Evolutionary conservation across 176 grass and related monocot species (phyloP).

Genomic region (Eleusine indica): DNA sequence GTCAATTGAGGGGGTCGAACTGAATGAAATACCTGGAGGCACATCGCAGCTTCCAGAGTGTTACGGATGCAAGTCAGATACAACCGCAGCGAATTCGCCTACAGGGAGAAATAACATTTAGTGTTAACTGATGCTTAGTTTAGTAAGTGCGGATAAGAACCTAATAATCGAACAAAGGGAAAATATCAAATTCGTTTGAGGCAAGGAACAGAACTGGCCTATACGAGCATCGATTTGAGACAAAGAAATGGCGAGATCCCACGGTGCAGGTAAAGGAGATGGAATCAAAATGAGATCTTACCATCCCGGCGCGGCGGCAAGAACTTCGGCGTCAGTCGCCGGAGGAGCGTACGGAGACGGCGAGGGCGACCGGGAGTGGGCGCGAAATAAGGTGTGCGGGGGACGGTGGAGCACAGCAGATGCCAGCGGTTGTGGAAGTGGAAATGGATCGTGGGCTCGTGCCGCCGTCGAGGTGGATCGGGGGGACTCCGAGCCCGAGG

Average conservation of each 20-base stretch:
- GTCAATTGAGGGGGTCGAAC: not conserved
- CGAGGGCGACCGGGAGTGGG: not conserved
- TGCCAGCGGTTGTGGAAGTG: not conserved
- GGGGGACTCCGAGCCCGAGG: not conserved
- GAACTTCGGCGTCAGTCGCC: not conserved
- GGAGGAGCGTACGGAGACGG: not conserved
- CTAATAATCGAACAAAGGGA: not conserved
- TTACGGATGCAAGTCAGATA: conserved; percentile 95
- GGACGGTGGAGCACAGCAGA: not conserved
- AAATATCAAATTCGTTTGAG: no score
- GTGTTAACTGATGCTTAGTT: not conserved
- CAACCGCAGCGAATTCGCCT: conserved; percentile 79
- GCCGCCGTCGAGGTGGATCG: not conserved
- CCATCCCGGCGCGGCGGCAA: conserved; percentile 1
- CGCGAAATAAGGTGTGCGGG: not conserved
- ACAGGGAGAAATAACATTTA: not conserved
- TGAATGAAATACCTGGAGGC: conserved; percentile 69
- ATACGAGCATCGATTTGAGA: not conserved
- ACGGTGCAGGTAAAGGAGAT: not conserved
- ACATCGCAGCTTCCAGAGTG: conserved; percentile 96
- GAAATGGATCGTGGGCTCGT: not conserved
- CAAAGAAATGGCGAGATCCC: not conserved
- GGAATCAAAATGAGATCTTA: not conserved
- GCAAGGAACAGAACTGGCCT: not conserved
- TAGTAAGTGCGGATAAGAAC: not conserved